A percentile compares a stretch with the other conserved stretches of the same genome.
These are phyloP conservation scores for Lecanosticta acicola DNA, from an alignment of 2,329 filamentous ascomycete species.

Conservation along the genomic window DNA sequence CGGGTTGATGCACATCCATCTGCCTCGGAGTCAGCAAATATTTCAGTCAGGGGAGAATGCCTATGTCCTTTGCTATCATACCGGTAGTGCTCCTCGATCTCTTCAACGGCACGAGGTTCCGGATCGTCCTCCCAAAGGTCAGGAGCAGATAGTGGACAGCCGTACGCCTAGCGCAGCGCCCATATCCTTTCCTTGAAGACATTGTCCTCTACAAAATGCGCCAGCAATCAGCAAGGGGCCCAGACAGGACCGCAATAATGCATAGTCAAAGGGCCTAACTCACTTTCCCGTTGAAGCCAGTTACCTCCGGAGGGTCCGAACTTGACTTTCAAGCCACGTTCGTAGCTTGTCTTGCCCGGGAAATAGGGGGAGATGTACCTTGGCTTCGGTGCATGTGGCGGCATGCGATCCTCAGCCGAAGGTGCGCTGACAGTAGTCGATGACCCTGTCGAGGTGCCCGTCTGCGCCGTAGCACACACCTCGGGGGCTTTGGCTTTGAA, in stretches of 20 bases:
- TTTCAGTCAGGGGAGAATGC: too few relatives aligned
- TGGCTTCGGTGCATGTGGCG: not conserved
- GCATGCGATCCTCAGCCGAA: not conserved
- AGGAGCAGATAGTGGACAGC: not conserved
- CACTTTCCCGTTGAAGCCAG: too few relatives aligned
- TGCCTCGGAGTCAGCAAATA: too few relatives aligned
- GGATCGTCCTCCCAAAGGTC: not conserved
- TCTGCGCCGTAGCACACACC: not conserved
- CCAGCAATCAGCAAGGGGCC: not conserved
- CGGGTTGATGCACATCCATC: too few relatives aligned
- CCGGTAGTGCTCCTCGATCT: not conserved
- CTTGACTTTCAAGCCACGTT: too few relatives aligned
- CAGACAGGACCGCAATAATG: too few relatives aligned
- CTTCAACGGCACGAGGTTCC: not conserved
- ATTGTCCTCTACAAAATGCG: not conserved
- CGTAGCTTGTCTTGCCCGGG: too few relatives aligned
- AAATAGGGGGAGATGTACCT: not conserved
- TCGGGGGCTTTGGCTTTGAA: not conserved
- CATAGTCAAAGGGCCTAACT: too few relatives aligned
- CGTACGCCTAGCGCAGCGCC: not conserved
- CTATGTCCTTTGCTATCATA: not conserved
- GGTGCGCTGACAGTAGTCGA: not conserved
- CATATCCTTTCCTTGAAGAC: not conserved
- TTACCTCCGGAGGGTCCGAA: too few relatives aligned
- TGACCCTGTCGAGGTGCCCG: not conserved